These are phyloP conservation scores for Haberlea rhodopensis DNA, from an alignment of 257 asterid genomes.

Conservation along the genomic window DNA sequence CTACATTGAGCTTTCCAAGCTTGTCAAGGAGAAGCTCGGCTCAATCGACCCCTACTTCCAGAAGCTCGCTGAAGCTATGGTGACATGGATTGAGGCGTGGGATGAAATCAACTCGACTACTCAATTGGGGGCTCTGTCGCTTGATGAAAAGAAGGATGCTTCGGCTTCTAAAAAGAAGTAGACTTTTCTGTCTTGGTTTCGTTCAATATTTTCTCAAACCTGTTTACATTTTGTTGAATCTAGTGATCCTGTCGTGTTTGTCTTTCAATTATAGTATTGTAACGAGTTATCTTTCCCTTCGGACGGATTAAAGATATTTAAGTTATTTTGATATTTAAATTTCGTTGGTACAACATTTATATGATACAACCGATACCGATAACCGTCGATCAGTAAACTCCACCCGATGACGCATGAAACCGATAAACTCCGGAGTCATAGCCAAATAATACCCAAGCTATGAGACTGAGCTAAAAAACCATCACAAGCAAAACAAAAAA, in stretches of 20 bases:
- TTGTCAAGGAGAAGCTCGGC: constrained; percentile 52
- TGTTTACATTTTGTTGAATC: not conserved
- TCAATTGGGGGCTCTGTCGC: constrained; percentile 23
- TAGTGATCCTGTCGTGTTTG: constrained; percentile 5
- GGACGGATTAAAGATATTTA: constrained; percentile 30
- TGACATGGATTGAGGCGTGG: constrained; percentile 72
- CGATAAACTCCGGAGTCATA: too few species aligned
- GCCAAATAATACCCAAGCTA: too few species aligned
- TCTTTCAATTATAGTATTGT: constrained; percentile 17
- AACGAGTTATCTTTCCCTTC: constrained; percentile 25
- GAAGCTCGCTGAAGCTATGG: constrained; percentile 68
- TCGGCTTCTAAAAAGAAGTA: constrained; percentile 38
- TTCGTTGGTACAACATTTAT: constrained; percentile 14
- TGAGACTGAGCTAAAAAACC: too few species aligned
- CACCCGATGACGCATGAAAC: too few species aligned
- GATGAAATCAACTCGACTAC: constrained; percentile 49
- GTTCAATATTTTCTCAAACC: not conserved
- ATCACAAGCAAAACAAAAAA: too few species aligned
- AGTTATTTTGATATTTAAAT: constrained; percentile 18
- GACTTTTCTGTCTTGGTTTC: not conserved
- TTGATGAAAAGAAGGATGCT: constrained; percentile 20
- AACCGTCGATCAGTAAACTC: too few species aligned
- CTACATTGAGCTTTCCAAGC: constrained; percentile 66
- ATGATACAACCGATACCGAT: too few species aligned
- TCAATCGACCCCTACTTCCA: constrained; percentile 55